Evolutionary conservation across 1,284 basidiomycete genomes (phyloP).

Genomic region (Malassezia restricta): DNA sequence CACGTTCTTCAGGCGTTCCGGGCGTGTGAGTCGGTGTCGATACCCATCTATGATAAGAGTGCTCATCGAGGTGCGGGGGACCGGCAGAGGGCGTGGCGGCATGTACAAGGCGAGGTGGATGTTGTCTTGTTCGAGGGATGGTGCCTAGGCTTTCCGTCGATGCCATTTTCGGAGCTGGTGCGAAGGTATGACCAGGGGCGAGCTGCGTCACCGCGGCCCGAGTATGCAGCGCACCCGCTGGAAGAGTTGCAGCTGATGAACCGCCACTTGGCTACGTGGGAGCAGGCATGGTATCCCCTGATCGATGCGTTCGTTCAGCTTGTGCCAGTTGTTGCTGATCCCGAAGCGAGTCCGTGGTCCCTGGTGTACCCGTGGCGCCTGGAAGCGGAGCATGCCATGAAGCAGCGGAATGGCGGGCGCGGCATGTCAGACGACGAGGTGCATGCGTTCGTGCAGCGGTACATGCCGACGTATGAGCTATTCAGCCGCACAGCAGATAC

Average conservation of each 20-base stretch:
- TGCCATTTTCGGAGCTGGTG: slow-evolving; percentile 43
- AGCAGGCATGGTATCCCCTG: slow-evolving; percentile 55
- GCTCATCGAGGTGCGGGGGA: slow-evolving; percentile 68
- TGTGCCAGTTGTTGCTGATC: slow-evolving; percentile 12
- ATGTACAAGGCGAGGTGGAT: slow-evolving; percentile 54
- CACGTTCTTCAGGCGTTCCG: slow-evolving; percentile 52
- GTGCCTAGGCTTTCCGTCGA: slow-evolving; percentile 49
- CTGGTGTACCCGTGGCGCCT: slow-evolving; percentile 57
- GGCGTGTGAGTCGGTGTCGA: slow-evolving; percentile 47
- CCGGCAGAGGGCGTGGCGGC: slow-evolving; percentile 52
- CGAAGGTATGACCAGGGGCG: slow-evolving; percentile 21
- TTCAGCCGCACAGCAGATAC: slow-evolving; percentile 5
- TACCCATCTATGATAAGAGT: slow-evolving; percentile 81
- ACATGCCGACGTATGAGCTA: slow-evolving; percentile 26
- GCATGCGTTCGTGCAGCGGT: slow-evolving; percentile 51
- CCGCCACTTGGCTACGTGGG: slow-evolving; percentile 53
- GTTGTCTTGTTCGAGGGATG: slow-evolving; percentile 70
- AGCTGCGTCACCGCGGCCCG: slow-evolving; percentile 14
- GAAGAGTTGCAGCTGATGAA: slow-evolving; percentile 58
- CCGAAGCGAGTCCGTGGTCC: slow-evolving; percentile 2
- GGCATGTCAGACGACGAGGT: slow-evolving; percentile 76
- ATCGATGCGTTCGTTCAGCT: slow-evolving; percentile 60
- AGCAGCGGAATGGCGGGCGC: slow-evolving; percentile 61
- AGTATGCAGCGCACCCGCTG: slow-evolving; percentile 31
- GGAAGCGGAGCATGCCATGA: slow-evolving; percentile 78